Evolutionary conservation across 75 land plant genomes (phyloP).

Genomic region (Cryptomeria japonica): DNA sequence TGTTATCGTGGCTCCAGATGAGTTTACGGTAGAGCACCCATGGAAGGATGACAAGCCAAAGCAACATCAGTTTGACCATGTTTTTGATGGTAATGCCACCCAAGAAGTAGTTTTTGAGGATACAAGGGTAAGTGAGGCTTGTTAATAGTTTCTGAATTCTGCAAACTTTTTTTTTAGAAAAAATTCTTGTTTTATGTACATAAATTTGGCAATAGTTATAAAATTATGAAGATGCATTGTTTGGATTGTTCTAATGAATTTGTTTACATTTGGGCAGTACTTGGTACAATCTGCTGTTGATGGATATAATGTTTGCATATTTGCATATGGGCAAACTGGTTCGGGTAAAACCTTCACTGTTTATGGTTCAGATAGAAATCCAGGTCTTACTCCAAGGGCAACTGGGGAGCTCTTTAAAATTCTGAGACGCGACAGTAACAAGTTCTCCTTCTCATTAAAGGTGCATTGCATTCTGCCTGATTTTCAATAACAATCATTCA

Average conservation of each 20-base stretch:
- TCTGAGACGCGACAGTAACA: slow-evolving; percentile 73
- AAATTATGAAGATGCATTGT: background rate
- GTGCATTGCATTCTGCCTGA: slow-evolving; percentile 22
- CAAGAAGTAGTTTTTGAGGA: slow-evolving; percentile 97
- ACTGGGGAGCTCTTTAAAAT: slow-evolving; percentile 81
- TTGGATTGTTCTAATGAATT: background rate
- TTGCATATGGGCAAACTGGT: slow-evolving; percentile 99
- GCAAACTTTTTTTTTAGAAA: background rate
- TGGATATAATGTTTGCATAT: slow-evolving; percentile 98
- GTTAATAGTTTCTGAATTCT: background rate
- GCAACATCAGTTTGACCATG: slow-evolving; percentile 93
- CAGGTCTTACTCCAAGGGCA: slow-evolving; percentile 95
- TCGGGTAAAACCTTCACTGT: slow-evolving; percentile 98
- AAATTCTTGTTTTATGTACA: background rate
- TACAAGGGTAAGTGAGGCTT: slow-evolving; percentile 57
- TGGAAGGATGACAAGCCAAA: slow-evolving; percentile 95
- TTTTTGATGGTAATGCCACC: slow-evolving; percentile 75
- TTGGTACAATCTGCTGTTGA: slow-evolving; percentile 97
- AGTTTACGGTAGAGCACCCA: slow-evolving; percentile 91
- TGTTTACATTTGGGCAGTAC: slow-evolving; percentile 53
- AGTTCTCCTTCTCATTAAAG: slow-evolving; percentile 85
- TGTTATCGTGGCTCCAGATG: slow-evolving; percentile 65
- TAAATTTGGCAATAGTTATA: background rate
- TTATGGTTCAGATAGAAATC: slow-evolving; percentile 84
- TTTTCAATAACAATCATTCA: background rate